Base-by-base conservation (phyloP, 148 eudicot genomes). In the Beta vulgaris region DNA sequence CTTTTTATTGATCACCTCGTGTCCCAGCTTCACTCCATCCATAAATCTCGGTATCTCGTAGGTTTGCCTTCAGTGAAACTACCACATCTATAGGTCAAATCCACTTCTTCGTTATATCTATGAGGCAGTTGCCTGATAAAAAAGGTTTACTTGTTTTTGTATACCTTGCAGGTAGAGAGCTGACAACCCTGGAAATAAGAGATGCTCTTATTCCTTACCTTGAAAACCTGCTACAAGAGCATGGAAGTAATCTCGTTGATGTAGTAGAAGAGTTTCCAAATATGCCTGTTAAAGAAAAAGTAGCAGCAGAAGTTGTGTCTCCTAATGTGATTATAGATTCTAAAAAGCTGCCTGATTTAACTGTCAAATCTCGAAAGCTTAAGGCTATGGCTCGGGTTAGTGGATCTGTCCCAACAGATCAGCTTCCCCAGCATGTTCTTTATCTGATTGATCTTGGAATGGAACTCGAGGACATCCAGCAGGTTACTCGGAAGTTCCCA, bases 121-220 rank as follows among this genome's bases (percentile, higher is more conserved):
- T 66, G 35, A 29, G 79, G 62, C 49, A 42, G n/a, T 25, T 53
- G 26, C 51, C 25, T 55, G 18, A 32, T 48, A 7, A 15, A 70
- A 32, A 7, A 19, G n/a, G 34, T 59, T 82, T 69, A 18, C 46
- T 78, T 63, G 34, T 48, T 54, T 62, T 77, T 73, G 23, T 58
- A 74, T 62, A 29, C 49, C 23, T 69, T 77, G 58, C 82, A 92
- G 97, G 97, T 29, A 84, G 90, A 74, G 97, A 92, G 87, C 93
- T 90, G 39, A 82, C 97, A 18, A 92, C 97, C 76, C 88, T 90
- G 73, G 97, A 92, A 85, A 92, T 92, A 42, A 82, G 97, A 78
- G 97, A 90, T 69, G 88, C 93, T 69, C 88, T 92, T 26, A 83
- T 81, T 69, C 95, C 95, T 19, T 87, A 88, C 79, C 95, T 92